Conservation (phyloP, 257 asterid genomes). For the Solanum tacnaense region DNA sequence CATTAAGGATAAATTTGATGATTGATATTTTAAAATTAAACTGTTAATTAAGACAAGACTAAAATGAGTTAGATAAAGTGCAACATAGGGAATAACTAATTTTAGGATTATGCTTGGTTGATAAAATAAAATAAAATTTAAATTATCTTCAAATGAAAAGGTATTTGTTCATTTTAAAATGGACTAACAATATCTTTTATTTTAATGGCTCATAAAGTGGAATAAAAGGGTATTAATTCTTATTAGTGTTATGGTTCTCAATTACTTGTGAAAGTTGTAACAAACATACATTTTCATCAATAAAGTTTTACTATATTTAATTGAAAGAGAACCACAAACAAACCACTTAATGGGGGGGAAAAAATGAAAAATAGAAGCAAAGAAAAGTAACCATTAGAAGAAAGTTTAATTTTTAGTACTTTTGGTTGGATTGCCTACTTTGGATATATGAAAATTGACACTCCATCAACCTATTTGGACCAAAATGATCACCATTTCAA, state of each 20-base stretch:
- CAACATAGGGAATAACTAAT: background rate
- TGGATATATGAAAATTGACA: background rate
- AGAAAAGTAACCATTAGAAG: background rate
- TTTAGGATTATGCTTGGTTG: background rate
- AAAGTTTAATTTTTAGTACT: background rate
- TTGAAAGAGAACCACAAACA: background rate
- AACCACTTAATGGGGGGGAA: background rate
- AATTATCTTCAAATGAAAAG: background rate
- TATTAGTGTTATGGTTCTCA: background rate
- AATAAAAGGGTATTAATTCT: background rate
- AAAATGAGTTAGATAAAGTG: background rate
- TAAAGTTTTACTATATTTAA: background rate
- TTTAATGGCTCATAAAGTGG: background rate
- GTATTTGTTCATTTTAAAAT: background rate
- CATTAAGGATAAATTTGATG: background rate
- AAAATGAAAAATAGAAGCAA: background rate
- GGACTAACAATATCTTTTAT: background rate
- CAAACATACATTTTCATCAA: background rate
- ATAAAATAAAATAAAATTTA: no score
- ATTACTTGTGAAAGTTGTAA: background rate
- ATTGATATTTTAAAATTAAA: no score
- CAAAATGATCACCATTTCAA: background rate
- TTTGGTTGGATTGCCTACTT: background rate
- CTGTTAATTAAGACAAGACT: fast-evolving
- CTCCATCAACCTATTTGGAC: background rate